Conservation (phyloP, 768 basidiomycete species). For the Imleria badia region DNA sequence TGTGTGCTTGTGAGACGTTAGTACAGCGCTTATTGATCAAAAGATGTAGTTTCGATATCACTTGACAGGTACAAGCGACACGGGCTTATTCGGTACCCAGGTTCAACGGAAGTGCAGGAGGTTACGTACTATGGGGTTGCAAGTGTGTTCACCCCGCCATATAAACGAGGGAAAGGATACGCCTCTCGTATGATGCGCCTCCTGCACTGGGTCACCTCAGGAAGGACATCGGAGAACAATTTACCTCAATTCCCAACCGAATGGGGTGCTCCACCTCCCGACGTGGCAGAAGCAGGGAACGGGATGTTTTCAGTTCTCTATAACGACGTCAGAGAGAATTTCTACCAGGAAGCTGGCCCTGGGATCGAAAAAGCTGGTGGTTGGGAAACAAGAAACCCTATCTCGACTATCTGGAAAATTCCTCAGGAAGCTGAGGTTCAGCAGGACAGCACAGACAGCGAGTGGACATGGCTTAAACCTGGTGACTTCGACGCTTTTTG, state of each 20-base stretch:
- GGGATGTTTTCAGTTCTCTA: conserved; percentile 51
- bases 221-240: conserved; percentile 22
- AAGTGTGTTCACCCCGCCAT: conserved; percentile 53
- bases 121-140: conserved; percentile 53
- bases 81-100: conserved; percentile 30
- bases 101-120: conserved; percentile 24
- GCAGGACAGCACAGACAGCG: not conserved
- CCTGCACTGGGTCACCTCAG: conserved; percentile 54
- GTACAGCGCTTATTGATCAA: conserved; percentile 15
- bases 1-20: conserved; percentile 65
- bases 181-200: conserved; percentile 64
- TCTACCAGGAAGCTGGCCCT: conserved; percentile 46
- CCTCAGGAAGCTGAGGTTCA: conserved; percentile 1
- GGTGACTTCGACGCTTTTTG: conserved; percentile 38
- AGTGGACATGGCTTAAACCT: conserved; percentile 35
- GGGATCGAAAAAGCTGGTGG: conserved; percentile 33
- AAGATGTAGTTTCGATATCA: not conserved
- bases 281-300: conserved; percentile 35
- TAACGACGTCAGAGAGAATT: conserved; percentile 49
- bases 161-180: conserved; percentile 54
- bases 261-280: conserved; percentile 45
- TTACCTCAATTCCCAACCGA: conserved; percentile 38
- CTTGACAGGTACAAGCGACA: conserved; percentile 35
- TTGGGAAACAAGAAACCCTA: conserved; percentile 41
- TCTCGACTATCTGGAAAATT: conserved; percentile 43